Evolutionary conservation across 768 basidiomycete species (phyloP).

Genomic region (Gloeophyllum trabeum): DNA sequence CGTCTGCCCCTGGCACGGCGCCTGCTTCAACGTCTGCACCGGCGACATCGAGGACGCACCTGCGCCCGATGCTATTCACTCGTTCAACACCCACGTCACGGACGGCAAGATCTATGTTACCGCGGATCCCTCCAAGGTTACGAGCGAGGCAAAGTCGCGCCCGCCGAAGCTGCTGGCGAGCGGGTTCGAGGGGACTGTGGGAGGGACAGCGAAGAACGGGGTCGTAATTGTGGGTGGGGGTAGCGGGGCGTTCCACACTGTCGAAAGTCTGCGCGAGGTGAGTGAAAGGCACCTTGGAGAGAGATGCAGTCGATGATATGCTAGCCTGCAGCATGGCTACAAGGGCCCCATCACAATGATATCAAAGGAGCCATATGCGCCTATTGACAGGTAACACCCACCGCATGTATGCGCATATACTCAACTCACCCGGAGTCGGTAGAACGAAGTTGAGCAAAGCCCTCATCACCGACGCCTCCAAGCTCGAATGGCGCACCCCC

Average conservation of each 20-base stretch:
- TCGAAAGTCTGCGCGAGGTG: slow-evolving; percentile 79
- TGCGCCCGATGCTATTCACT: slow-evolving; percentile 69
- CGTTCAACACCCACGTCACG: slow-evolving; percentile 55
- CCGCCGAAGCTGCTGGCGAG: slow-evolving; percentile 42
- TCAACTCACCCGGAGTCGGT: slow-evolving; percentile 2
- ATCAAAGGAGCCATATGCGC: slow-evolving; percentile 68
- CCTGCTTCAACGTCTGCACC: slow-evolving; percentile 80
- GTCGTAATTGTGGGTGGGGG: slow-evolving; percentile 86
- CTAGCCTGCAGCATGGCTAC: slow-evolving; percentile 52
- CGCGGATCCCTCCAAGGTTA: slow-evolving; percentile 48
- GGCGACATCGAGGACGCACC: slow-evolving; percentile 90
- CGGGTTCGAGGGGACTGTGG: slow-evolving; percentile 23
- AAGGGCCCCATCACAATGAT: slow-evolving; percentile 67
- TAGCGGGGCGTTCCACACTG: slow-evolving; percentile 60
- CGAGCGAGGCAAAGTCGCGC: slow-evolving; percentile 57
- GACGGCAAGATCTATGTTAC: slow-evolving; percentile 74
- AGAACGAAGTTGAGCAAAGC: slow-evolving; percentile 88
- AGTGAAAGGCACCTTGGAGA: neutral
- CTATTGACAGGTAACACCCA: slow-evolving; percentile 62
- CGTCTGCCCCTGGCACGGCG: slow-evolving; percentile 50
- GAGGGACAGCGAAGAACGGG: slow-evolving; percentile 18
- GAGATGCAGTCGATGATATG: neutral
- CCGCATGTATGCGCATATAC: slow-evolving; percentile 3
- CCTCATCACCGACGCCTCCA: slow-evolving; percentile 66
- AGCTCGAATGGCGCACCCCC: slow-evolving; percentile 61